Conservation (phyloP, 1,139 yeast genomes). For the Kurtzmaniella quercitrusa region DNA sequence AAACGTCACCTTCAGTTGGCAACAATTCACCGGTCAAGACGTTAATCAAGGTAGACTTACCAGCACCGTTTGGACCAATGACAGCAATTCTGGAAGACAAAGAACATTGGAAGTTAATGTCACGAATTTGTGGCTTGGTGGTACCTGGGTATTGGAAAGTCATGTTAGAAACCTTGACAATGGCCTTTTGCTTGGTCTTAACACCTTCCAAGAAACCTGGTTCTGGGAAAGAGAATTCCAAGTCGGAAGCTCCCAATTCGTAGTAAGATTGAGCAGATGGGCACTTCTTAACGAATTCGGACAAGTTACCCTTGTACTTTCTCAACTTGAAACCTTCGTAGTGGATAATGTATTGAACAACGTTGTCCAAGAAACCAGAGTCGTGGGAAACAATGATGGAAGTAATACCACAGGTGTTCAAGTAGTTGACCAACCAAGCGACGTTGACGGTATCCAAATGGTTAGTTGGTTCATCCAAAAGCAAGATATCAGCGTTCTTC, state of each 20-base stretch:
- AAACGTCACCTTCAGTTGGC: conserved; percentile 97
- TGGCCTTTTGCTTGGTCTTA: conserved; percentile 99
- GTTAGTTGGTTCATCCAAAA: conserved; percentile 99
- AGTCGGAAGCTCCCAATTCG: conserved; percentile 96
- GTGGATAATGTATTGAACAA: conserved; percentile 96
- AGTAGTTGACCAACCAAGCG: conserved; percentile 99
- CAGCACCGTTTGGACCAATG: conserved; percentile 99
- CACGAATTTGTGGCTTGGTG: conserved; percentile 83
- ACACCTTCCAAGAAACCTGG: conserved; percentile 99
- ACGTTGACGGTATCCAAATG: conserved; percentile 99
- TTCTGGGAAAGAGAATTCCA: conserved; percentile 96
- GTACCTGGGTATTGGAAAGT: conserved; percentile 99
- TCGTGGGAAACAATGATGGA: conserved; percentile 98
- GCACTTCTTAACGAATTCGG: conserved; percentile 97
- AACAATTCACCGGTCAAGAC: conserved; percentile 98
- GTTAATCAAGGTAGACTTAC: conserved; percentile 97
- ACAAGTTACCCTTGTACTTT: conserved; percentile 99
- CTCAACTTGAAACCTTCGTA: conserved; percentile 99
- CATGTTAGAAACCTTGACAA: conserved; percentile 95
- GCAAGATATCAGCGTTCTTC: conserved; percentile 95
- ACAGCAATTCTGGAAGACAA: conserved; percentile 99
- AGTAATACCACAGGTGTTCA: conserved; percentile 96
- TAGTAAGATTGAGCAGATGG: conserved; percentile 98
- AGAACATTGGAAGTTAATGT: conserved; percentile 97
- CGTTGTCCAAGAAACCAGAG: conserved; percentile 98